phyloP scores from a whole-genome alignment of 2,329 filamentous ascomycete species.

The Aspergillus tanneri region DNA sequence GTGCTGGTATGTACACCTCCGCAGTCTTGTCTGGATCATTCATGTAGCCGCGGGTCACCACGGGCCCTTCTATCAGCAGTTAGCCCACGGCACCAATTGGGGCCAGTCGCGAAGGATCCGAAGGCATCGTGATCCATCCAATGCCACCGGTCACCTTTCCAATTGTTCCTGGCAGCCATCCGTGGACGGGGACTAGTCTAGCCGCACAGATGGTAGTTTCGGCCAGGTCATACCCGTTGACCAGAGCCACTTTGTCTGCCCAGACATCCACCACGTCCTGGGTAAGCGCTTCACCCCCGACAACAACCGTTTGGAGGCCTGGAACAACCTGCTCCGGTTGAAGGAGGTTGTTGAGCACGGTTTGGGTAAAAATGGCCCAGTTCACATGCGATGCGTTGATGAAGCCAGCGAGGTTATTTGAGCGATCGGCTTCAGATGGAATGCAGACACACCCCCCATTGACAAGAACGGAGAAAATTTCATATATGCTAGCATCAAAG shows the following conservation, averaged over 20 bases:
- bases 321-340: constrained; percentile 39
- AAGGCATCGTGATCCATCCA: constrained; percentile 29
- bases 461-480: constrained; percentile 52
- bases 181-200: constrained; percentile 9
- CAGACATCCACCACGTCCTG: constrained; percentile 33
- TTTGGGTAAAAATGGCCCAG: constrained; percentile 57
- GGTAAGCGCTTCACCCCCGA: constrained; percentile 24
- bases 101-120: constrained; percentile 27
- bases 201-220: constrained; percentile 20
- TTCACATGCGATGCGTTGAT: constrained; percentile 51
- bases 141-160: constrained; percentile 16
- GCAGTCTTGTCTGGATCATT: background rate
- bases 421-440: constrained; percentile 45
- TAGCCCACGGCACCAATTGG: constrained; percentile 44
- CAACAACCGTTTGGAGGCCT: constrained; percentile 33
- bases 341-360: constrained; percentile 47
- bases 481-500: constrained; percentile 50
- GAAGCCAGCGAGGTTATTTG: constrained; percentile 46
- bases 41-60: constrained; percentile 41
- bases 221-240: constrained; percentile 34
- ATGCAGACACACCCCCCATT: constrained; percentile 57
- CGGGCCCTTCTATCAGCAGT: constrained; percentile 41
- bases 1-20: constrained; percentile 8
- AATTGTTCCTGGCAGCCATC: constrained; percentile 14
- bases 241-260: constrained; percentile 34